Percentiles rank a stretch among this genome's conserved stretches.
Conservation (phyloP, 257 asterid genomes). For the Schizonepeta tenuifolia region DNA sequence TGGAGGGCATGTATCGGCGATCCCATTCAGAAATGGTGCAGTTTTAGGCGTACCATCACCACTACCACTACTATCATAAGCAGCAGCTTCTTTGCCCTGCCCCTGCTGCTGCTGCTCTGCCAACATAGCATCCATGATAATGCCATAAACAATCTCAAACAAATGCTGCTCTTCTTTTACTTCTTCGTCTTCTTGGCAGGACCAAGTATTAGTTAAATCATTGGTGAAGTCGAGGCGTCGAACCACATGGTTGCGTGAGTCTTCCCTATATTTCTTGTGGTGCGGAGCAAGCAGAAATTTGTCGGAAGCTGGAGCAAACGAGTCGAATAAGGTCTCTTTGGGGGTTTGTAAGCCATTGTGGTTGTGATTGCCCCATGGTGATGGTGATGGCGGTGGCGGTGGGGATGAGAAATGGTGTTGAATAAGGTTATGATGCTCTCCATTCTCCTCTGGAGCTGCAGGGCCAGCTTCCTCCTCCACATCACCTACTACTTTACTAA, state of each 20-base stretch:
- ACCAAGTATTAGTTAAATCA: neutral
- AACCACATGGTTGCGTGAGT: constrained; percentile 39
- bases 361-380: neutral
- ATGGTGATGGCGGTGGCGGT: neutral
- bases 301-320: constrained; percentile 61
- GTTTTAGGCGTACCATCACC: constrained; percentile 51
- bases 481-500: neutral
- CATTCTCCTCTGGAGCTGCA: constrained; percentile 49
- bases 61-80: neutral
- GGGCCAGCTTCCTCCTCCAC: constrained; percentile 36
- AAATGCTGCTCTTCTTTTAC: constrained; percentile 40
- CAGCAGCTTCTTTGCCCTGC: neutral
- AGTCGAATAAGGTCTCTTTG: constrained; percentile 43
- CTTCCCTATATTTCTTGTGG: constrained; percentile 35
- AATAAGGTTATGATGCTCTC: constrained; percentile 17
- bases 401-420: neutral
- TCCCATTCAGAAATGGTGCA: constrained; percentile 43
- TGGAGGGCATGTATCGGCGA: constrained; percentile 58
- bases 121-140: constrained; percentile 48
- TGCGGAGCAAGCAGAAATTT: constrained; percentile 53
- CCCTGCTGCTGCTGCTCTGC: constrained; percentile 32
- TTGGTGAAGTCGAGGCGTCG: constrained; percentile 42
- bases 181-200: neutral
- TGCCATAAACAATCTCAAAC: constrained; percentile 40
- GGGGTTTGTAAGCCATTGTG: constrained; percentile 39